These are phyloP conservation scores for Rhizoctonia solani DNA, from an alignment of 1,284 basidiomycete genomes.

Conservation along the genomic window DNA sequence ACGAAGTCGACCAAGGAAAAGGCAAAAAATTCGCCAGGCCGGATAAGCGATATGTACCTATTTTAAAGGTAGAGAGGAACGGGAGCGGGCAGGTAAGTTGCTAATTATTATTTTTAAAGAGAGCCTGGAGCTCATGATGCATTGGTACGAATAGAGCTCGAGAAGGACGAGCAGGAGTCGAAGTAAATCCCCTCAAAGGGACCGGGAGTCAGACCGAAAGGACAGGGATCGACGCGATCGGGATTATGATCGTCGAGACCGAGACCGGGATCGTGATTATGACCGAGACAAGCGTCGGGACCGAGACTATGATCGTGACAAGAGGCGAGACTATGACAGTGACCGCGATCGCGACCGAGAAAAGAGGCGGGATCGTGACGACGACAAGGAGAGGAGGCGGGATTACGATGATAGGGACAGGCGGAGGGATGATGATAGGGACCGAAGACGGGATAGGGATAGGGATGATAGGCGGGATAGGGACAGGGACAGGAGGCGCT, in stretches of 20 bases:
- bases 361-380: not conserved
- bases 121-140: not conserved
- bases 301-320: constrained; percentile 42
- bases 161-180: constrained; percentile 35
- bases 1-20: constrained; percentile 61
- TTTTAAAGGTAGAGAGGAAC: constrained; percentile 61
- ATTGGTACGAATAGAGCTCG: constrained; percentile 26
- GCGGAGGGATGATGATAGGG: constrained; percentile 42
- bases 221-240: constrained; percentile 39
- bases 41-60: constrained; percentile 74
- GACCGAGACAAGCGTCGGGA: constrained; percentile 38
- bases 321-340: constrained; percentile 44
- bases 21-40: constrained; percentile 48
- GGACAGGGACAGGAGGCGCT: no score
- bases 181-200: constrained; percentile 37
- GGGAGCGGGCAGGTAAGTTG: constrained; percentile 35
- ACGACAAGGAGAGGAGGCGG: no score
- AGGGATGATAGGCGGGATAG: not conserved
- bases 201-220: constrained; percentile 41
- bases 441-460: constrained; percentile 30
- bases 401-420: no score
- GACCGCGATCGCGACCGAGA: constrained; percentile 39
- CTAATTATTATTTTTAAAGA: constrained; percentile 10
- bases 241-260: constrained; percentile 40
- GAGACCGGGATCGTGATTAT: constrained; percentile 35